Conservation (phyloP, 345 rosid species). For the Citrus medica region DNA sequence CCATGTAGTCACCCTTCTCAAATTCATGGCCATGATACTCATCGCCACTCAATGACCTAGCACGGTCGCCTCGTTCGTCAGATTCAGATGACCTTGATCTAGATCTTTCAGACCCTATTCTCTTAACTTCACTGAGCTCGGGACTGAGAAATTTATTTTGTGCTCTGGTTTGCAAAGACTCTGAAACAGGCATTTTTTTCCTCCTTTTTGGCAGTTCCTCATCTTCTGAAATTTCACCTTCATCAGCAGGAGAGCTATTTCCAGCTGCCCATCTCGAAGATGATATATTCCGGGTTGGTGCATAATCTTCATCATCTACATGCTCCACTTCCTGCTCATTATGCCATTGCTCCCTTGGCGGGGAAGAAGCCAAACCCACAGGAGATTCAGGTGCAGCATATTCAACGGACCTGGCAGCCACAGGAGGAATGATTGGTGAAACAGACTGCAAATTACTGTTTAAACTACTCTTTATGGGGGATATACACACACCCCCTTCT, state of each 20-base stretch:
- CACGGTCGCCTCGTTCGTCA: conserved; percentile 43
- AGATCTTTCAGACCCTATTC: conserved; percentile 51
- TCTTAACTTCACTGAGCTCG: conserved; percentile 51
- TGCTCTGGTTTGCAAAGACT: conserved; percentile 35
- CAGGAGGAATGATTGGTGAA: conserved; percentile 30
- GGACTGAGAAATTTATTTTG: conserved; percentile 56
- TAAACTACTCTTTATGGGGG: conserved; percentile 35
- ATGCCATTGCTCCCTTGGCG: conserved; percentile 36
- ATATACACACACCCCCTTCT: conserved; percentile 35
- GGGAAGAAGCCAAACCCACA: conserved; percentile 28
- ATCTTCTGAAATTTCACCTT: conserved; percentile 80
- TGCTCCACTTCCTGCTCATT: conserved; percentile 39
- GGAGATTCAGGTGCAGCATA: conserved; percentile 33
- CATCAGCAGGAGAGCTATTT: conserved; percentile 78
- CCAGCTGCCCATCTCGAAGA: conserved; percentile 98
- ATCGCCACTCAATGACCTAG: conserved; percentile 56
- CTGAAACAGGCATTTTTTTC: conserved; percentile 45
- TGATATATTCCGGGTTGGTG: conserved; percentile 76
- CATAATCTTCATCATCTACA: conserved; percentile 69
- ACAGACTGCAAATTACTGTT: conserved; percentile 24
- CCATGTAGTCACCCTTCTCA: conserved; percentile 70
- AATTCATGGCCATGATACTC: conserved; percentile 44
- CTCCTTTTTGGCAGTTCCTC: conserved; percentile 58
- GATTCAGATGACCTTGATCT: conserved; percentile 63
- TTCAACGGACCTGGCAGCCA: conserved; percentile 20